Evolutionary conservation across 2,329 filamentous ascomycete genomes (phyloP).

Genomic region (Parascedosporium putredinis): DNA sequence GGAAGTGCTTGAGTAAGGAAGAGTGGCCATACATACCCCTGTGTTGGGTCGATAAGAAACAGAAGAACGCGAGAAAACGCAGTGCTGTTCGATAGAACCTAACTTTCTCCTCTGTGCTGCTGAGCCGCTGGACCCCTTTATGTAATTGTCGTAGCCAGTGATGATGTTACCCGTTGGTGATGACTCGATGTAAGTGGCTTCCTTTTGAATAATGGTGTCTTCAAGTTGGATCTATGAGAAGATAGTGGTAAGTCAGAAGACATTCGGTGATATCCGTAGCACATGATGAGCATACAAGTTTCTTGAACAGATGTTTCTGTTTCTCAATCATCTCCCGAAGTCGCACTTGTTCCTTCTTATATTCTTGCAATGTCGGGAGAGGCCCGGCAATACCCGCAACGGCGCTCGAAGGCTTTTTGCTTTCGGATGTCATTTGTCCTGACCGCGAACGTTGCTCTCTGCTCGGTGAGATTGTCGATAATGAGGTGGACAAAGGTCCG

Average conservation of each 20-base stretch:
- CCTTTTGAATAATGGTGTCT: slow-evolving; percentile 73
- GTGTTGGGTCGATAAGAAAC: slow-evolving; percentile 45
- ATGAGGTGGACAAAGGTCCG: no score
- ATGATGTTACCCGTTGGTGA: slow-evolving; percentile 90
- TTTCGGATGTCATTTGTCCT: slow-evolving; percentile 2
- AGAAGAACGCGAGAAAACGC: slow-evolving; percentile 62
- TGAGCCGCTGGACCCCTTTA: slow-evolving; percentile 68
- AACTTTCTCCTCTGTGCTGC: slow-evolving; percentile 54
- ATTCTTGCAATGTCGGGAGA: slow-evolving; percentile 32
- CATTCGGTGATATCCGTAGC: slow-evolving; percentile 12
- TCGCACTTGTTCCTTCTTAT: slow-evolving; percentile 37
- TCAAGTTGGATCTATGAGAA: slow-evolving; percentile 40
- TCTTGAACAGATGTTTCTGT: slow-evolving; percentile 26
- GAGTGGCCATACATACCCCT: slow-evolving; percentile 20
- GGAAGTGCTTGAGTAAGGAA: slow-evolving; percentile 4
- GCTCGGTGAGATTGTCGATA: no score
- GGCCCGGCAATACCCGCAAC: slow-evolving; percentile 13
- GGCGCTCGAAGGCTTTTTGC: slow-evolving; percentile 3
- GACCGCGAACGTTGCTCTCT: not conserved
- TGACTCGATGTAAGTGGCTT: slow-evolving; percentile 82
- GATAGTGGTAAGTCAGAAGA: slow-evolving; percentile 19
- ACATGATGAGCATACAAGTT: slow-evolving; percentile 21
- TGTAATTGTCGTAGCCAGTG: slow-evolving; percentile 95
- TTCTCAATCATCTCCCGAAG: slow-evolving; percentile 38
- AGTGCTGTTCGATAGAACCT: slow-evolving; percentile 56